phyloP scores from a whole-genome alignment of 257 asterid species.

The Leptodermis oblonga region DNA sequence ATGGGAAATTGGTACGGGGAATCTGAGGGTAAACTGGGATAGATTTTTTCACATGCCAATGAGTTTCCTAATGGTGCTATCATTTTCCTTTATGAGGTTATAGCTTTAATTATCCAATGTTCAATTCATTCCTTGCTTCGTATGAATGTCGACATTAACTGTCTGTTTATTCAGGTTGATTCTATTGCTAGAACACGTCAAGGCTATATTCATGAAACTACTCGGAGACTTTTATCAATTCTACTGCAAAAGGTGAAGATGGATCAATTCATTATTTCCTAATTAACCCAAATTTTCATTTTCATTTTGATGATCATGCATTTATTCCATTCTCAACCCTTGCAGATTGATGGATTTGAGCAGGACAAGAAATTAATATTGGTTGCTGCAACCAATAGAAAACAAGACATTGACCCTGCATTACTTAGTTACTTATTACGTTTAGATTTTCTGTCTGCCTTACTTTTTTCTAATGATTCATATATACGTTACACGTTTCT shows the following conservation, averaged over 20 bases:
- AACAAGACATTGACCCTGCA: conserved; percentile 96
- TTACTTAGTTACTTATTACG: conserved; percentile 80
- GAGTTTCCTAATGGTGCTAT: conserved; percentile 80
- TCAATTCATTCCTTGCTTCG: neutral
- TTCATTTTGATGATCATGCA: no score
- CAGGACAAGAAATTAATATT: conserved; percentile 90
- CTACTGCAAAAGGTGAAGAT: conserved; percentile 75
- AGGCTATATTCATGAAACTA: conserved; percentile 62
- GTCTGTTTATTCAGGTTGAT: conserved; percentile 81
- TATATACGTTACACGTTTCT: no score
- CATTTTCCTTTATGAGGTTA: conserved; percentile 90
- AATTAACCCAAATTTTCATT: no score
- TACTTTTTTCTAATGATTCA: no score
- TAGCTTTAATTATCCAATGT: conserved; percentile 7
- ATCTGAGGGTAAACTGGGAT: no score
- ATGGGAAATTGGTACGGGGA: conserved; percentile 91
- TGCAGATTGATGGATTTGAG: conserved; percentile 99
- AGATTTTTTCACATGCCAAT: conserved; percentile 42
- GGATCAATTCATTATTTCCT: no score
- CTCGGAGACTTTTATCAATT: conserved; percentile 75
- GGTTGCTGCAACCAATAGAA: conserved; percentile 95
- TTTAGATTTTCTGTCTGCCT: no score
- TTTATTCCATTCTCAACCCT: no score
- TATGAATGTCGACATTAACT: no score
- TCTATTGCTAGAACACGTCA: conserved; percentile 93